These are phyloP conservation scores for Pelargonium cotyledonis DNA, from an alignment of 441 rosid species.

Conservation along the genomic window DNA sequence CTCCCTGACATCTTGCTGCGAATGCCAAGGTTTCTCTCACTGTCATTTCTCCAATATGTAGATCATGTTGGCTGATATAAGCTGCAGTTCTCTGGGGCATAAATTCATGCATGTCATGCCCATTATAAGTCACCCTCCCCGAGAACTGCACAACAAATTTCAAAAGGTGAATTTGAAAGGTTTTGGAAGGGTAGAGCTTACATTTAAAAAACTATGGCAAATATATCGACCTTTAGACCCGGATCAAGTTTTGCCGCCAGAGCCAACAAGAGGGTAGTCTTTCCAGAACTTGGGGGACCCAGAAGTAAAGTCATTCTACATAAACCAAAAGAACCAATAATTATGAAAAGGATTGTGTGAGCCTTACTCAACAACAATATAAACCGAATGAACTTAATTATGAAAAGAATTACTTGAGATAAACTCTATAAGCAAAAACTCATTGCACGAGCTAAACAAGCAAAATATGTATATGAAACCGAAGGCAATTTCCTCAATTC, in stretches of 20 bases:
- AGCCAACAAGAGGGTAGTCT: constrained; percentile 36
- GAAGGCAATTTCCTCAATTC: background rate
- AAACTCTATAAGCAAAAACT: background rate
- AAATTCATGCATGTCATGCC: constrained; percentile 42
- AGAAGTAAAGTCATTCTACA: constrained; percentile 47
- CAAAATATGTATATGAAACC: background rate
- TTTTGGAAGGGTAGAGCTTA: rapidly evolving
- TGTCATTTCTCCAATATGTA: constrained; percentile 58
- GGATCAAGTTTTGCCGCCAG: constrained; percentile 27
- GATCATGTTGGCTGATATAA: constrained; percentile 45
- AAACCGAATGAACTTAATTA: too few species aligned
- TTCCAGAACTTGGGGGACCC: constrained; percentile 66
- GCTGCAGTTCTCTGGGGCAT: background rate
- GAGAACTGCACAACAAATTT: constrained; percentile 29
- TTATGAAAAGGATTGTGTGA: too few species aligned
- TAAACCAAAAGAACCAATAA: too few species aligned
- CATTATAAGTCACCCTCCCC: constrained; percentile 52
- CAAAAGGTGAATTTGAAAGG: background rate
- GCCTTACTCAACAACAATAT: too few species aligned
- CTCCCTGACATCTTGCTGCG: constrained; percentile 60
- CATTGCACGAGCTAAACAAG: background rate
- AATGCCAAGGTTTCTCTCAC: constrained; percentile 55
- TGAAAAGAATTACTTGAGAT: too few species aligned
- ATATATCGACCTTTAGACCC: constrained; percentile 33
- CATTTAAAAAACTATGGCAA: background rate